These are phyloP conservation scores for Salix purpurea DNA, from an alignment of 345 rosid species.

Conservation along the genomic window DNA sequence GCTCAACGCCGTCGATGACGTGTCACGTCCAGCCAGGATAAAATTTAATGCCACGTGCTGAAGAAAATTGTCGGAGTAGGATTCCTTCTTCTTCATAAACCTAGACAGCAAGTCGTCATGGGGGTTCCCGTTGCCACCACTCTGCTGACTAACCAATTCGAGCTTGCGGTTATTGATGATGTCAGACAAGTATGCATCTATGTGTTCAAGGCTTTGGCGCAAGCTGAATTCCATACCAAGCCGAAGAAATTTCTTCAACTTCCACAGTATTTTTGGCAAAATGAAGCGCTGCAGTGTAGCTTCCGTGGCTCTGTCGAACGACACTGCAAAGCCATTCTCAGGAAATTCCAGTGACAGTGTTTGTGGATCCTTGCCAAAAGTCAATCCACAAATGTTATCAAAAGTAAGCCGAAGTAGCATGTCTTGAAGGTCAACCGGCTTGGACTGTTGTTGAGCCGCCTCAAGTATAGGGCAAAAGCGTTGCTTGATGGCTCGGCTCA, in stretches of 20 bases:
- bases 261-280: conserved; percentile 37
- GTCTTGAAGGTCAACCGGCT: conserved; percentile 42
- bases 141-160: conserved; percentile 28
- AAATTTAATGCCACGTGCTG: conserved; percentile 45
- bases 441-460: conserved; percentile 29
- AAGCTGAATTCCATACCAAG: conserved; percentile 40
- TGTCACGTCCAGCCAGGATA: conserved; percentile 50
- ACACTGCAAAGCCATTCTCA: conserved; percentile 34
- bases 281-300: conserved; percentile 42
- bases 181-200: conserved; percentile 33
- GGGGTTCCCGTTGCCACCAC: neutral
- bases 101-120: conserved; percentile 43
- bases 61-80: conserved; percentile 42
- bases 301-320: conserved; percentile 47
- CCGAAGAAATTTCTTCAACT: conserved; percentile 34
- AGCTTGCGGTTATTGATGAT: conserved; percentile 36
- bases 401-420: conserved; percentile 45
- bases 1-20: conserved; percentile 42
- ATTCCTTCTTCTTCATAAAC: conserved; percentile 42
- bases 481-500: conserved; percentile 37
- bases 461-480: conserved; percentile 39
- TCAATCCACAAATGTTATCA: conserved; percentile 48
- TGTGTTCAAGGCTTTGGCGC: conserved; percentile 27
- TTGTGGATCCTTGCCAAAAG: conserved; percentile 42
- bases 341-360: conserved; percentile 36